These are phyloP conservation scores for Penicillium sp. DNA, from an alignment of 2,329 filamentous ascomycete genomes.

Conservation along the genomic window DNA sequence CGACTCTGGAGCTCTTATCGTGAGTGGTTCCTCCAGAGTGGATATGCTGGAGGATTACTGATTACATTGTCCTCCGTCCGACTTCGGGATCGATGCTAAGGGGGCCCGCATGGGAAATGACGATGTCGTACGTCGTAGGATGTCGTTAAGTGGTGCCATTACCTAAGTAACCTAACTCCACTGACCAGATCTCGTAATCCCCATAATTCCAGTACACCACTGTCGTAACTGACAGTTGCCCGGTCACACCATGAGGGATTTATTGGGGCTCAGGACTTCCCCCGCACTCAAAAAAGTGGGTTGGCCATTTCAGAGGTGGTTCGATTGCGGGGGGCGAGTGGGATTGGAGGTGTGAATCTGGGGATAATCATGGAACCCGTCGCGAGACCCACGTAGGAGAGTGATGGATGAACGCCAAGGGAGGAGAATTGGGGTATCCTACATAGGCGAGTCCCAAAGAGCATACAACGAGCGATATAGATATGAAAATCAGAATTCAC, in stretches of 20 bases:
- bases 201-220: too few species aligned
- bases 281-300: slow-evolving; percentile 20
- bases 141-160: slow-evolving; percentile 10
- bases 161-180: neutral
- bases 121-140: neutral
- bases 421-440: too few species aligned
- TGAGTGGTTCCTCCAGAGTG: neutral
- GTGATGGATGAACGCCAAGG: neutral
- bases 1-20: neutral
- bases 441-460: neutral
- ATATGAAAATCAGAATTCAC: neutral
- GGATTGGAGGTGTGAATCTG: slow-evolving; percentile 9
- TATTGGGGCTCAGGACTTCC: slow-evolving; percentile 3
- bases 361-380: neutral
- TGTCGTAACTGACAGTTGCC: neutral
- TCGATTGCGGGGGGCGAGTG: slow-evolving; percentile 15
- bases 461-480: neutral
- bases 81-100: neutral
- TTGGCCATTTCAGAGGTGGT: slow-evolving; percentile 2
- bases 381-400: neutral
- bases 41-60: too few species aligned
- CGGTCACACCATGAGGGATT: slow-evolving; percentile 10
- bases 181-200: neutral
- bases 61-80: too few species aligned
- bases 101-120: neutral